These are phyloP conservation scores for Penicillium sp. DNA, from an alignment of 2,329 filamentous ascomycete genomes.

Conservation along the genomic window DNA sequence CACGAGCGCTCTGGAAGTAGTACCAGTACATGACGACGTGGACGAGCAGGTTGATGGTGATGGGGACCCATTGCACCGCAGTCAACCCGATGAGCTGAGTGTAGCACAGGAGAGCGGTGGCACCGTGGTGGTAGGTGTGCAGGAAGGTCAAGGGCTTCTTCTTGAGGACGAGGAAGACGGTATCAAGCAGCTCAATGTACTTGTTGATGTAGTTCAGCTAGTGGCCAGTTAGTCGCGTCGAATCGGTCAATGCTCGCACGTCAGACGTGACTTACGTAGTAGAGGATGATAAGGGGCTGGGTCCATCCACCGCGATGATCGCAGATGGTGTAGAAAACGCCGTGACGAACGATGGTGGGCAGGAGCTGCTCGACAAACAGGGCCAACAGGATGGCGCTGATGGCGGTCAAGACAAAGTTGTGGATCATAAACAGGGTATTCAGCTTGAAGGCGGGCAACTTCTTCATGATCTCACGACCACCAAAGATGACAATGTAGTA, in stretches of 20 bases:
- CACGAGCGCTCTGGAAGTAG: conserved; percentile 98
- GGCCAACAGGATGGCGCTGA: conserved; percentile 73
- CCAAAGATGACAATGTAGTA: conserved; percentile 96
- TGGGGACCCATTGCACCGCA: conserved; percentile 90
- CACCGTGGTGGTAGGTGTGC: conserved; percentile 97
- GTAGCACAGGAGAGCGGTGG: conserved; percentile 95
- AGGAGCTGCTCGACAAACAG: conserved; percentile 90
- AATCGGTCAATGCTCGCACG: neutral
- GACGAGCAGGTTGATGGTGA: conserved; percentile 85
- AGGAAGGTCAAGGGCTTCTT: conserved; percentile 99
- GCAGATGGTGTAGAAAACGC: conserved; percentile 87
- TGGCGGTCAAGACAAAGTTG: conserved; percentile 87
- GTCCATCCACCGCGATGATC: conserved; percentile 78
- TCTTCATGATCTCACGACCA: conserved; percentile 87
- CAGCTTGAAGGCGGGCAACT: conserved; percentile 77
- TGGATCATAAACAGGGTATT: conserved; percentile 89
- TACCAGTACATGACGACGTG: conserved; percentile 99
- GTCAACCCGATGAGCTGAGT: conserved; percentile 92
- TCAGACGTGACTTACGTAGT: conserved; percentile 69
- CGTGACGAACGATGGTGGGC: conserved; percentile 72
- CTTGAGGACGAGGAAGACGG: conserved; percentile 95
- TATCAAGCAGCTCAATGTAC: conserved; percentile 92
- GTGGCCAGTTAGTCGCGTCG: conserved; percentile 36
- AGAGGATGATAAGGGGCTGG: conserved; percentile 83
- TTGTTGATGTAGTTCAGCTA: conserved; percentile 98